Base-by-base conservation (phyloP, 805 yeast genomes). In the Saturnispora sekii region DNA sequence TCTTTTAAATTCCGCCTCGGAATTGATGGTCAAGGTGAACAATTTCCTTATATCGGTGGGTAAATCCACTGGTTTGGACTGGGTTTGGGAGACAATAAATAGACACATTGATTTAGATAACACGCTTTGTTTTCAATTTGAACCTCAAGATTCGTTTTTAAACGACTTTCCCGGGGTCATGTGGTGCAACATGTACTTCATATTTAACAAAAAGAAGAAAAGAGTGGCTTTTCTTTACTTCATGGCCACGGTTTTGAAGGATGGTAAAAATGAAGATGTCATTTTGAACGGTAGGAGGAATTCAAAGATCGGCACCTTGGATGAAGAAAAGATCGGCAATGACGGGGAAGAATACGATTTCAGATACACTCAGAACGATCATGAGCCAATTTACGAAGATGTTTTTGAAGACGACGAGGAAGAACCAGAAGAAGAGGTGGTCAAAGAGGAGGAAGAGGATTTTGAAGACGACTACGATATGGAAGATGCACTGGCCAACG, bases 11-110 rank as follows among this genome's bases (percentile, higher is more conserved):
- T 70, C 75, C 38, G 36, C 64, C 1, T 46, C 60, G 59, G 77
- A 70, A 46, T 73, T 77, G 52, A 76, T 77, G 48, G 70, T 79
- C 29, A 76, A 79, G 44, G 81, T 93, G 57, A 87, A 88, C 61
- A 85, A 86, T 53, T 69, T 89, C 4, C 72, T 90, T 54, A 72
- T 82, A 45, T 79, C 84, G 2, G 62, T 81, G 42, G 84, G 84
- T 1, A 73, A 73, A 53, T 62, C 72, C 17, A 69, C 73, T 38
- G 76, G 84, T 47, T 51, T 63, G 35, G 61, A 59, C 40, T 78
- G 87, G 78, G 74, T 90, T 42, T 93, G 97, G 97, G 95, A 86
- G 53, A 77, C 82, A 2, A 73, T 90, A 15, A 87, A 86, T 61
- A 73, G 77, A 29, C 89, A 88, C 57, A 85, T 90, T 77, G 90